Evolutionary conservation across 2,329 filamentous ascomycete genomes (phyloP), one percentile per base, ranked within the genome.

Genomic region (Apiospora pterosperma): DNA sequence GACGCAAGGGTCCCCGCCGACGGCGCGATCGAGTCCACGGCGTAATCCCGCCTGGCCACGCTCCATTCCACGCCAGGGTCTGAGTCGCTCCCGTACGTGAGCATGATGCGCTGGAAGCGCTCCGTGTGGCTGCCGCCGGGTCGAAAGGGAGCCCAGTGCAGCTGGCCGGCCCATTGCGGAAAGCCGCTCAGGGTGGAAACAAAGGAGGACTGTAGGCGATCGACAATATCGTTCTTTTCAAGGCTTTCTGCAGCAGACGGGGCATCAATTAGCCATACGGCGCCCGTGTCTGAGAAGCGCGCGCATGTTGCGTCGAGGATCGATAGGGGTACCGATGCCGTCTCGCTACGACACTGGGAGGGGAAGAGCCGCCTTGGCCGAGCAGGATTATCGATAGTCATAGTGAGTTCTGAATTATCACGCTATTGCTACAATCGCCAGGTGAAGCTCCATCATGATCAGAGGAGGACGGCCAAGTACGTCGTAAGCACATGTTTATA

Each of bases 201-300:
- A 28, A 82, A 76, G 3, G 77, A 72, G 1, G 28, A 34, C 61
- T 69, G 64, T 11, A 74, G 64, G 39, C 28, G 39, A 34, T 59
- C 62, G 10, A 34, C 59, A 19, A 38, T 31, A 12, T 4, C 23
- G 10, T 44, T 36, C 11, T 48, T 38, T 64, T 71, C 63, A n/a
- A 61, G 68, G 10, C 66, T 67, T 19, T 69, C 59, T 14, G 64
- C 41, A 0, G 62, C 64, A 2, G 64, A 59, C 28, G 72, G 72
- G 52, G 73, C 69, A 38, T 80, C 72, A 64, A 74, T 83, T 8
- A 82, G 75, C 81, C 81, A 84, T 21, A 82, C 76, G 4, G 79
- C 80, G 23, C 74, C 77, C 8, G 78, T 78, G 5, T 75, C 67
- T 1, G 75, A 63, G 65, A 81, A 84, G 4, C 77, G 72, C 2